Evolutionary conservation across 2,329 filamentous ascomycete genomes (phyloP), one percentile per base, ranked within the genome.

Genomic region (Diaporthe aspalathi): DNA sequence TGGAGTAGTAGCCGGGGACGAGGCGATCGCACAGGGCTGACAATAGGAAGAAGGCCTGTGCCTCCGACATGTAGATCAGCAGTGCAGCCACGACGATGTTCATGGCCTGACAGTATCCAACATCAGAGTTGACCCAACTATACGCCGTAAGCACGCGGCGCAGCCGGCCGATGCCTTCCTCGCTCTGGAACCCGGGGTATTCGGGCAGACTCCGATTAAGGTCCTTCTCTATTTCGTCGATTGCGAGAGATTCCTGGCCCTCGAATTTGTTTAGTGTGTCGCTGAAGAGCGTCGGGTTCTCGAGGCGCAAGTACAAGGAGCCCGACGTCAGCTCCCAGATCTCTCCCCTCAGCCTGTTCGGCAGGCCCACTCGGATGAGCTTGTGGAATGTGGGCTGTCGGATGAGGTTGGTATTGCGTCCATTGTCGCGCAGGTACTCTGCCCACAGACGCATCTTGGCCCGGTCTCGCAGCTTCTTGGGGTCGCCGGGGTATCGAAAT

Each of bases 91-190:
- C 95, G 43, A 99, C 96, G 76, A 99, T 99, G 81, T 99, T 99
- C 96, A 99, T 99, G 73, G 96, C 96, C 83, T 99, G 96, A 81
- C 96, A 99, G 82, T 99, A 99, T 75, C 96, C 96, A 69, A 99
- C 95, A 75, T 98, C 94, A 67, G 93, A 89, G 77, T 99, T 96
- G 62, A 92, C 93, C 96, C 96, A 99, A 83, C 95, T 98, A 84
- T 99, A 99, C 5, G 96, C 96, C 1, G 95, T 98, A 69, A 99
- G 86, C 47, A 99, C 96, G 71, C 95, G 89, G 72, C 96, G 91
- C 73, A 99, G 85, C 24, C 96, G 89, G 54, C 92, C 94, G 75
- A 99, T 99, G 20, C 96, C 96, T 78, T 98, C 95, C 80, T 97
- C 93, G 78, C 92, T 97, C 82, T 99, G 96, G 79, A 98, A 99